A percentile compares a stretch with the other conserved stretches of the same genome.
Evolutionary conservation across 1,284 basidiomycete species (phyloP).

Genomic region (Trichosporon sp.): DNA sequence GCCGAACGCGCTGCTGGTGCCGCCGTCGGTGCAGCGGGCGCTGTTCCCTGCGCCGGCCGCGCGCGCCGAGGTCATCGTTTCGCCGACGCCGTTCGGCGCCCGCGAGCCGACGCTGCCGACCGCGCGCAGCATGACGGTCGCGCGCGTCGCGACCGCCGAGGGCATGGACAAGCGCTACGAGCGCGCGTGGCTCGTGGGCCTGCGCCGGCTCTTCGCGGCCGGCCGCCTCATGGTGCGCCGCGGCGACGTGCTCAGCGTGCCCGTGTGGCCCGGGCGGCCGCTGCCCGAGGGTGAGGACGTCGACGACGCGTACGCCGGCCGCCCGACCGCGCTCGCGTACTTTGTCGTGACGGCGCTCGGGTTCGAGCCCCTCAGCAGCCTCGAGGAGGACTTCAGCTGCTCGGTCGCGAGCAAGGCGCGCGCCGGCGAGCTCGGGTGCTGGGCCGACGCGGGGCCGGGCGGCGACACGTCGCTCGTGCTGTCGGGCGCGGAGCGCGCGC

Average conservation of each 20-base stretch:
- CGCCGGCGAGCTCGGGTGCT: conserved; percentile 73
- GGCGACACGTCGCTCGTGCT: conserved; percentile 54
- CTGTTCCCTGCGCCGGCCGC: conserved; percentile 22
- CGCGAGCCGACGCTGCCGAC: conserved; percentile 62
- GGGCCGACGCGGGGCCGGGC: conserved; percentile 67
- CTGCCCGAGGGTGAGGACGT: conserved; percentile 41
- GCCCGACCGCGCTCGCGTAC: conserved; percentile 56
- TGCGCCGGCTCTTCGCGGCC: conserved; percentile 65
- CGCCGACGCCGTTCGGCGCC: conserved; percentile 48
- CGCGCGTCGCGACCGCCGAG: conserved; percentile 75
- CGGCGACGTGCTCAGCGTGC: conserved; percentile 75
- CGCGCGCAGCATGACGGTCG: conserved; percentile 69
- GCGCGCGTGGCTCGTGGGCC: conserved; percentile 60
- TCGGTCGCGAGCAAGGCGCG: conserved; percentile 46
- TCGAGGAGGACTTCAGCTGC: conserved; percentile 50
- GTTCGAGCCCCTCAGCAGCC: conserved; percentile 53
- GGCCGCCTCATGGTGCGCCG: conserved; percentile 61
- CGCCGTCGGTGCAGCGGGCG: conserved; percentile 34
- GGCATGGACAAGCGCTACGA: conserved; percentile 72
- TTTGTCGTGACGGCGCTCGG: conserved; percentile 78
- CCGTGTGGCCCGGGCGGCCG: conserved; percentile 59
- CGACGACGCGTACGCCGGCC: conserved; percentile 38
- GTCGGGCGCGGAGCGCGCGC: conserved; percentile 53
- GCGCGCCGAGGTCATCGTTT: conserved; percentile 31
- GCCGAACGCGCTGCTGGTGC: conserved; percentile 59